Conservation (phyloP, 2,329 filamentous ascomycete genomes). For the Chrysosporium queenslandicum region DNA sequence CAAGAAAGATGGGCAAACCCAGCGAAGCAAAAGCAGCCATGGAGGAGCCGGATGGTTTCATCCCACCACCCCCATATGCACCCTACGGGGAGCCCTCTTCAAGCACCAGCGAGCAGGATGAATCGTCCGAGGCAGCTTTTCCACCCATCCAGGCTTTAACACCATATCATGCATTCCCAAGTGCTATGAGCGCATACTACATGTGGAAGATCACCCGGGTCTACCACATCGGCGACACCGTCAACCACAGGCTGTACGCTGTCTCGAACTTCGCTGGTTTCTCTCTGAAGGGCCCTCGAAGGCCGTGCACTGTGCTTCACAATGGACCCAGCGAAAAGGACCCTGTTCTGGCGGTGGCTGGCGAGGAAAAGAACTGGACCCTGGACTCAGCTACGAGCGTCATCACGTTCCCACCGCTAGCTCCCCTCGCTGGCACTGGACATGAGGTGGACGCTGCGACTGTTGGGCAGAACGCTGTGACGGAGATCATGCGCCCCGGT, state of each 20-base stretch:
- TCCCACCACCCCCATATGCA: constrained; percentile 1
- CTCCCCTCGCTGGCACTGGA: background rate
- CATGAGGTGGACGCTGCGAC: background rate
- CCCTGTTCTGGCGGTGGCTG: background rate
- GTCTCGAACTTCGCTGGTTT: background rate
- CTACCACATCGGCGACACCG: background rate
- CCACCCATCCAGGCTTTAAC: background rate
- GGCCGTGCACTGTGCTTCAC: background rate
- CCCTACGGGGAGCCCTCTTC: too few species aligned
- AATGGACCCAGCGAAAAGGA: constrained; percentile 1
- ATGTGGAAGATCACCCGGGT: constrained; percentile 3
- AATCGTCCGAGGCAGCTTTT: background rate
- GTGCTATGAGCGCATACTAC: constrained; percentile 1
- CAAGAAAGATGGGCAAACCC: constrained; percentile 1
- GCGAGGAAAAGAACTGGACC: background rate
- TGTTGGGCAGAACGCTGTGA: background rate
- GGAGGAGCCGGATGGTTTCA: background rate
- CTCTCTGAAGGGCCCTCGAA: background rate
- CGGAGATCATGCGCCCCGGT: background rate
- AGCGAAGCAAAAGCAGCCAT: background rate
- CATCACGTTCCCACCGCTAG: constrained; percentile 1
- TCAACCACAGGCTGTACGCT: constrained; percentile 3
- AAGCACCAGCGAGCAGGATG: background rate
- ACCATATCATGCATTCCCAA: background rate
- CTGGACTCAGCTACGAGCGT: background rate